Conservation (phyloP, 805 yeast genomes). For the Soucietia sequanensis region DNA sequence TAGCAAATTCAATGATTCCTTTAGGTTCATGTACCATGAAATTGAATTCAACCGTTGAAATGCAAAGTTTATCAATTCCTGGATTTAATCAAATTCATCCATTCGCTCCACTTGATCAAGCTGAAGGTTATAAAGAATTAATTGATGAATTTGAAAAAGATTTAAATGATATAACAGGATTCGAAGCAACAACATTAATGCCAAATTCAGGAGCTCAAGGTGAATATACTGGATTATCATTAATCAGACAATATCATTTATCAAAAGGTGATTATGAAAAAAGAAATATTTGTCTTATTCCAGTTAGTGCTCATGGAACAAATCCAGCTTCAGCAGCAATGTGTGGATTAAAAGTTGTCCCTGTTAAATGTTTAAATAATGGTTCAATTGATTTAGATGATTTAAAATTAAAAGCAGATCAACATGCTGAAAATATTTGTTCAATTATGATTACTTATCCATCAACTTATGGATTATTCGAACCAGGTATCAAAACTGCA, state of each 20-base stretch:
- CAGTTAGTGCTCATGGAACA: conserved; percentile 97
- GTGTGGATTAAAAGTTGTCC: conserved; percentile 92
- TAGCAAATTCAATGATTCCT: conserved; percentile 96
- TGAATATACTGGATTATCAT: conserved; percentile 90
- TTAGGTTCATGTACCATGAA: conserved; percentile 99
- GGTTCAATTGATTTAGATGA: conserved; percentile 87
- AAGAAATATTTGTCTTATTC: conserved; percentile 88
- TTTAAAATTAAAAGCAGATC: conserved; percentile 66
- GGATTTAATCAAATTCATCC: conserved; percentile 90
- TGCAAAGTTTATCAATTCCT: conserved; percentile 94
- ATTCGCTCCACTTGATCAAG: conserved; percentile 86
- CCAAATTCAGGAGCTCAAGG: conserved; percentile 99
- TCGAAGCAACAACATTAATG: conserved; percentile 85
- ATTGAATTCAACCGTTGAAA: conserved; percentile 90
- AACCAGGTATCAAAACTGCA: conserved; percentile 84
- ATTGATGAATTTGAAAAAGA: conserved; percentile 78
- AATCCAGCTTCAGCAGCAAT: conserved; percentile 98
- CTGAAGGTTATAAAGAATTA: conserved; percentile 79
- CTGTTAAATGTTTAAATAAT: conserved; percentile 80
- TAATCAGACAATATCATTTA: conserved; percentile 74
- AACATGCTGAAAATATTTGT: conserved; percentile 70
- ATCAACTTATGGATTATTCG: conserved; percentile 94
- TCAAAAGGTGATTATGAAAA: conserved; percentile 61
- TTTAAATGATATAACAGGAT: conserved; percentile 89
- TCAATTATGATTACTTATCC: conserved; percentile 97